Evolutionary conservation across 2,329 filamentous ascomycete species (phyloP).

Genomic region (Penicillium corylophilum): DNA sequence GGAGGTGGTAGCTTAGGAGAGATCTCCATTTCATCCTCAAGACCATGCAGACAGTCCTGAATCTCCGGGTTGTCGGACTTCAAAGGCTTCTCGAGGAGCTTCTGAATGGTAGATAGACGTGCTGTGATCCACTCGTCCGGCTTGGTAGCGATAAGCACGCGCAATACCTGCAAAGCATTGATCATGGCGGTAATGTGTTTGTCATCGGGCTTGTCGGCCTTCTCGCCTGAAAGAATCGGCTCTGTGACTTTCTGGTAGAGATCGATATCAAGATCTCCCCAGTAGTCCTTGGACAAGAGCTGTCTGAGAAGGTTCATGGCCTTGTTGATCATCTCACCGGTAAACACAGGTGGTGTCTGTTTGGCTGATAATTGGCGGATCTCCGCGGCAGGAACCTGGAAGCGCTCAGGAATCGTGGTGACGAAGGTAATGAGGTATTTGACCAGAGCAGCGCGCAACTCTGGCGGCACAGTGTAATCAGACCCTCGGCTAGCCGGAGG

Average conservation of each 20-base stretch:
- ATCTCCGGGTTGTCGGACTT: conserved; percentile 88
- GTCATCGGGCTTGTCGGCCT: conserved; percentile 76
- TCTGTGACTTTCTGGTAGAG: conserved; percentile 89
- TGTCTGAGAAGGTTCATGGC: conserved; percentile 79
- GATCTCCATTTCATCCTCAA: conserved; percentile 68
- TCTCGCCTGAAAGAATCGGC: conserved; percentile 78
- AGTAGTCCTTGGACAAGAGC: conserved; percentile 80
- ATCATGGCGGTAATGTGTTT: conserved; percentile 85
- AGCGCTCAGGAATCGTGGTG: conserved; percentile 82
- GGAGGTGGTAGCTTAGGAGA: conserved; percentile 71
- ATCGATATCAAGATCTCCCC: conserved; percentile 89
- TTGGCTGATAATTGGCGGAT: conserved; percentile 57
- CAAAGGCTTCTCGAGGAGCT: conserved; percentile 83
- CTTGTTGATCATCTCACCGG: conserved; percentile 80
- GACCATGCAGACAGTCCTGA: conserved; percentile 83
- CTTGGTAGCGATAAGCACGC: conserved; percentile 84
- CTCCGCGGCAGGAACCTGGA: conserved; percentile 70
- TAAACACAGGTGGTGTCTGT: conserved; percentile 53
- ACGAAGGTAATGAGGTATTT: conserved; percentile 97
- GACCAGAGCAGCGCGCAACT: conserved; percentile 74
- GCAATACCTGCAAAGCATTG: conserved; percentile 89
- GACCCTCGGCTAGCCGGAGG: conserved; percentile 47
- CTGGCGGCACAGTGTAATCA: conserved; percentile 67
- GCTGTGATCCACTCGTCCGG: conserved; percentile 85
- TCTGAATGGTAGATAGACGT: conserved; percentile 75